Conservation (phyloP, 257 asterid species). For the Primulina eburnea region DNA sequence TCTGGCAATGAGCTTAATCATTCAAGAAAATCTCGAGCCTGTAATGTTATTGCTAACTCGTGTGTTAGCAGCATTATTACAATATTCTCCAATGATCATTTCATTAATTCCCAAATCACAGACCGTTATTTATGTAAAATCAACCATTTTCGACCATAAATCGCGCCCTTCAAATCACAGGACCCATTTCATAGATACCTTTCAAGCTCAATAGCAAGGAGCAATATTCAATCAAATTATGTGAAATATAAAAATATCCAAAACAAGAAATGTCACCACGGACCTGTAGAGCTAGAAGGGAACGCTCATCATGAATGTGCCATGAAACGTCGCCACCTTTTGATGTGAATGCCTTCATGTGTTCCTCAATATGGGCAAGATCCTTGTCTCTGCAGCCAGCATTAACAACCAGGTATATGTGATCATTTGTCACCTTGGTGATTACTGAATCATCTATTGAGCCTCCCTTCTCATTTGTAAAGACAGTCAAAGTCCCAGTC, state of each 20-base stretch:
- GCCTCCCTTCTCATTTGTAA: slow-evolving; percentile 97
- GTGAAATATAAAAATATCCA: not conserved
- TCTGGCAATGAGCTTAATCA: slow-evolving; percentile 4
- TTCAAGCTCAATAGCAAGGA: not conserved
- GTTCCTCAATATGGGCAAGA: slow-evolving; percentile 96
- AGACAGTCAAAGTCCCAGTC: slow-evolving; percentile 78
- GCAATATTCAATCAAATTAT: not conserved
- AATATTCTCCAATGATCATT: not conserved
- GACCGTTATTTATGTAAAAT: not conserved
- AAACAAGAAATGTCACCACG: slow-evolving; percentile 6
- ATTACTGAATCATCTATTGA: slow-evolving; percentile 94
- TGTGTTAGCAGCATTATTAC: not conserved
- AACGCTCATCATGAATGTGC: slow-evolving; percentile 96
- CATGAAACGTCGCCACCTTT: slow-evolving; percentile 96
- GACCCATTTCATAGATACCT: not conserved
- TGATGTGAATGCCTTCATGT: slow-evolving; percentile 82
- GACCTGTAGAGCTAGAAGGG: slow-evolving; percentile 97
- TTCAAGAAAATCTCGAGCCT: slow-evolving; percentile 6
- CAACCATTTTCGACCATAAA: slow-evolving; percentile 1
- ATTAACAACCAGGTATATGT: slow-evolving; percentile 88
- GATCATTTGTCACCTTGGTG: slow-evolving; percentile 79
- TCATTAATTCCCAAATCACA: not conserved
- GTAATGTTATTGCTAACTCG: not conserved
- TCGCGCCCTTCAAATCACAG: not conserved
- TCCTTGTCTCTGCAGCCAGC: slow-evolving; percentile 99